These are phyloP conservation scores for Populus trichocarpa DNA, from an alignment of 441 rosid genomes.

Conservation along the genomic window DNA sequence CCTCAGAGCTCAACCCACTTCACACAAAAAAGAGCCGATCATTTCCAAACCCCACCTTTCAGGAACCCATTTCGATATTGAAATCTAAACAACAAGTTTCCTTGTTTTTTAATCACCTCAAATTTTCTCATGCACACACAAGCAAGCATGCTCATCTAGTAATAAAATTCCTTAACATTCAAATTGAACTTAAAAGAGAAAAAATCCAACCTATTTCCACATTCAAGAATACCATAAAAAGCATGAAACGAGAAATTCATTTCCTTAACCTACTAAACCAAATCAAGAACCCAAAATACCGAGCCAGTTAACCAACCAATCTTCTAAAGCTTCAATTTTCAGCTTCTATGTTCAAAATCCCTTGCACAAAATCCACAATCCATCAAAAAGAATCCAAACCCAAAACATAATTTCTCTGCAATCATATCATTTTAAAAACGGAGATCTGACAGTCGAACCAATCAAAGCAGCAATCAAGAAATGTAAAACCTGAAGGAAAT, in stretches of 20 bases:
- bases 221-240: background rate
- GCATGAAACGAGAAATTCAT: background rate
- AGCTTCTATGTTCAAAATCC: background rate
- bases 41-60: too few relatives aligned
- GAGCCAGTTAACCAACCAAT: background rate
- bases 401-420: background rate
- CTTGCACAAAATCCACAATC: background rate
- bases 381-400: background rate
- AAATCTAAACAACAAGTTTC: background rate
- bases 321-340: conserved; percentile 2
- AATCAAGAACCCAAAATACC: background rate
- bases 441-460: background rate
- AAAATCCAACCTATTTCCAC: too few relatives aligned
- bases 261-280: background rate
- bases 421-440: background rate
- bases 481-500: background rate
- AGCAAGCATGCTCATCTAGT: too few relatives aligned
- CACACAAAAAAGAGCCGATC: background rate
- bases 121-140: too few relatives aligned
- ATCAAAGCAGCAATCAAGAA: background rate
- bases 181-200: too few relatives aligned
- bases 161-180: too few relatives aligned
- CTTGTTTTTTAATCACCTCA: too few relatives aligned
- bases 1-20: background rate
- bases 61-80: too few relatives aligned